Conservation (phyloP, 345 rosid species). For the Arabis alpina region DNA sequence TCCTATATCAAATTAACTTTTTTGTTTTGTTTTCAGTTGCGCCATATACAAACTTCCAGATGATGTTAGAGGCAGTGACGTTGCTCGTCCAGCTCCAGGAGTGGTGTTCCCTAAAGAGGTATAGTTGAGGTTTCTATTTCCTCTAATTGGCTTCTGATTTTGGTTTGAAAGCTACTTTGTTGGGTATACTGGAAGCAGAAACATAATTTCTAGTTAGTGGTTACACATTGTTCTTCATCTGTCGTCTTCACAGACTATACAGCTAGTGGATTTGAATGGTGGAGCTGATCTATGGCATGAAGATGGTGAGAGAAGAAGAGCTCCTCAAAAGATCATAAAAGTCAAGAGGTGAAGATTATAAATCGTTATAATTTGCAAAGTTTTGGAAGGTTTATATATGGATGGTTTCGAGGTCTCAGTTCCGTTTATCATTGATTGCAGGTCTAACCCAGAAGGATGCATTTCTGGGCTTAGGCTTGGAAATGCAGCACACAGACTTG, state of each 20-base stretch:
- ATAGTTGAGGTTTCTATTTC: constrained; percentile 13
- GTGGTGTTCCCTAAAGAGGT: constrained; percentile 81
- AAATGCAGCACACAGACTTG: constrained; percentile 72
- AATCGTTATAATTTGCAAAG: constrained; percentile 31
- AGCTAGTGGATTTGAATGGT: constrained; percentile 61
- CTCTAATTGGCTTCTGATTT: neutral
- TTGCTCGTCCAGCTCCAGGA: constrained; percentile 63
- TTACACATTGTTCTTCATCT: constrained; percentile 9
- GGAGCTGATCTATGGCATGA: constrained; percentile 83
- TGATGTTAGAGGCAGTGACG: constrained; percentile 60
- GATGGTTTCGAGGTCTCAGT: neutral
- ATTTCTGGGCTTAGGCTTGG: constrained; percentile 69
- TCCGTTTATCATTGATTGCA: constrained; percentile 42
- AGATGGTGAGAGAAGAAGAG: constrained; percentile 63
- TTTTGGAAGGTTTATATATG: neutral
- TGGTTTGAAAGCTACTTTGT: constrained; percentile 22
- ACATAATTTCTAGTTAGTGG: constrained; percentile 2
- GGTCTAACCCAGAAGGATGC: constrained; percentile 66
- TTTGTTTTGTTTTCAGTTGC: constrained; percentile 56
- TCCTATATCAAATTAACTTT: constrained; percentile 6
- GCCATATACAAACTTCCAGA: constrained; percentile 84
- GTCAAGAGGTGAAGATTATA: constrained; percentile 48
- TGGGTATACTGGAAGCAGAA: neutral
- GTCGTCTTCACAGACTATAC: constrained; percentile 56
- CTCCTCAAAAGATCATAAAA: constrained; percentile 30